Evolutionary conservation across 75 land plant species (phyloP), one percentile per base, ranked within the genome.

Genomic region (Sequoiadendron giganteum): DNA sequence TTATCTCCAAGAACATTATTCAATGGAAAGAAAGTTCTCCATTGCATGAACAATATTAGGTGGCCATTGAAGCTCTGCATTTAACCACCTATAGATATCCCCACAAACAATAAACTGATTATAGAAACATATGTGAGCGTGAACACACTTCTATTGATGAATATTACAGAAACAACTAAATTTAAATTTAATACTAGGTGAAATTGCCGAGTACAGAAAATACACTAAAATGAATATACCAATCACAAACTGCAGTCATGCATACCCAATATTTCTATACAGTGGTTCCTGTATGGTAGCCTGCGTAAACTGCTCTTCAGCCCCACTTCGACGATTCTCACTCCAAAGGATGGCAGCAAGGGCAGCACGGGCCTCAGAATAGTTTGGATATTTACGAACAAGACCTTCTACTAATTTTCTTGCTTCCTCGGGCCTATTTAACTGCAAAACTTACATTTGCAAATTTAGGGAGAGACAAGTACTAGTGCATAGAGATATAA

Each of bases 341-440:
- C 80, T 90, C 93, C 92, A 90, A 43, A 92, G 86, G 16, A 90
- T 72, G 47, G 92, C 92, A 49, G 89, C 92, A 85, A 90, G 88
- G 4, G 87, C 92, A 34, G 93, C 89, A 72, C 88, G 93, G 13
- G 93, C 92, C 88, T 90, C 93, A 39, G 89, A 72, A 83, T 92
- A 92, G 83, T 92, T 92, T 16, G 91, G 92, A 88, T 88, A 90
- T 43, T 92, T 90, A 54, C 92, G 88, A 25, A 92, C 92, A 34
- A 92, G 86, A 47, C 92, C 92, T 88, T 90, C 89, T 39, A 91
- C 45, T 61, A 91, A 89, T 85, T 91, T 91, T 89, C 81, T 91
- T 40, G 92, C 86, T 47, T 90, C 91, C 80, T 91, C 86, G 14
- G 79, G 52, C 40, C 88, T 90, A 25, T 90, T 87, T 45, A 91